Percentiles rank a stretch among this genome's conserved stretches.
Evolutionary conservation across 1,284 basidiomycete genomes (phyloP).

Genomic region (Ustilago shanxiensis): DNA sequence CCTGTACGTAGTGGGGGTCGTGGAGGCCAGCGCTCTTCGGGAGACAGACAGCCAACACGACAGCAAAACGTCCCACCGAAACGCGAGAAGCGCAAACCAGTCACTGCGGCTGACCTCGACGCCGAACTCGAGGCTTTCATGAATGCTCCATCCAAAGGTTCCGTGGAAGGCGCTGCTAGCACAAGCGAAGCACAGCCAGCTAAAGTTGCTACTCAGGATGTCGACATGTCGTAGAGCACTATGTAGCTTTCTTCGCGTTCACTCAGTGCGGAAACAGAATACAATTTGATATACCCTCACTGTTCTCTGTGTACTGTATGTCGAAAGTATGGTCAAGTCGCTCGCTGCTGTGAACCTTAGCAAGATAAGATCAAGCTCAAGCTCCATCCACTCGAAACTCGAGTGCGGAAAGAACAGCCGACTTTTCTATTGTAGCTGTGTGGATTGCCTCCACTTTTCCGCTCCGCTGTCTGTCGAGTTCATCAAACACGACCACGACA

Average conservation of each 20-base stretch:
- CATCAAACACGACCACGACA: conserved; percentile 6
- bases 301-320: too few relatives aligned
- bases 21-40: conserved; percentile 18
- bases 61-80: conserved; percentile 21
- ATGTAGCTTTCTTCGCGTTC: not conserved
- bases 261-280: not conserved
- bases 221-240: conserved; percentile 30
- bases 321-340: too few relatives aligned
- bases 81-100: conserved; percentile 67
- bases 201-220: conserved; percentile 18
- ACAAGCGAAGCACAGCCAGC: not conserved
- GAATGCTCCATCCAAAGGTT: conserved; percentile 67
- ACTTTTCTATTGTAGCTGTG: not conserved
- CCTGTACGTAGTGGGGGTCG: conserved; percentile 26
- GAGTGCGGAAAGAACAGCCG: conserved; percentile 4
- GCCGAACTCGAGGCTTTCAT: conserved; percentile 92
- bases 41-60: conserved; percentile 1
- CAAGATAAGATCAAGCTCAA: not conserved
- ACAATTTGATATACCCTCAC: conserved; percentile 12
- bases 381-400: not conserved
- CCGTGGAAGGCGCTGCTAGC: not conserved
- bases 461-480: not conserved
- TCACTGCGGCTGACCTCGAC: conserved; percentile 87
- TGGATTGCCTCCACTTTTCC: conserved; percentile 15
- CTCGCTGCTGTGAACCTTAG: too few relatives aligned